Base-by-base conservation (phyloP, 2,329 filamentous ascomycete genomes). In the Aspergillus tanneri region DNA sequence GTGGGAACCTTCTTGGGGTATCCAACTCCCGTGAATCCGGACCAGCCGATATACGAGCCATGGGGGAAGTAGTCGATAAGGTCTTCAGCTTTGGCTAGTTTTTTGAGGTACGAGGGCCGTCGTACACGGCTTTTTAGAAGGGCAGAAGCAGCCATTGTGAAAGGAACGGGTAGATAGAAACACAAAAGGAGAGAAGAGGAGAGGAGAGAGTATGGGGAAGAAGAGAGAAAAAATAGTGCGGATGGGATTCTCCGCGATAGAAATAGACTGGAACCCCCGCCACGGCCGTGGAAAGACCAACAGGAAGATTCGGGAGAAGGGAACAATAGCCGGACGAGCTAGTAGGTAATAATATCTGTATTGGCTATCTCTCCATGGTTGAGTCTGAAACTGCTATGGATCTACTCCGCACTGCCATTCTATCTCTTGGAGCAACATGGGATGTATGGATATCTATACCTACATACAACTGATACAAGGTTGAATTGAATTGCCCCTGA, bases 1-100 rank as follows among this genome's bases (percentile, higher is more conserved):
- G 85, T 86, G 12, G 90, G 90, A 43, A 93, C 83, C 72, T 88
- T 93, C 72, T 93, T 93, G 55, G 88, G 88, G 73, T 93, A 93
- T 50, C 88, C 88, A 45, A 95, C 89, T 61, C 89, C 90, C 10
- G 90, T 95, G 72, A 95, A 95, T 27, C 90, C 90, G 55, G 85
- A 90, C 90, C 90, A 95, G 63, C 90, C 90, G 61, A 95, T 82
- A 70, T 93, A 93, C n/a, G 87, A 73, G 65, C 85, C 85, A 76
- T 93, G 82, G 56, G 90, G 90, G 63, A 95, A 95, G 59, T 88
- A 79, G 55, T 87, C 79, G 51, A 95, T 79, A 55, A 95, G 72
- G 67, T 95, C 89, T 69, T 93, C 83, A 28, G 90, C 83, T 61
- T 84, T 84, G 60, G 85, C 84, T 50, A 95, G 77, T 78, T 92